These are phyloP conservation scores for Fraxinus angustifolia DNA, from an alignment of 305 asterid genomes.

Conservation along the genomic window DNA sequence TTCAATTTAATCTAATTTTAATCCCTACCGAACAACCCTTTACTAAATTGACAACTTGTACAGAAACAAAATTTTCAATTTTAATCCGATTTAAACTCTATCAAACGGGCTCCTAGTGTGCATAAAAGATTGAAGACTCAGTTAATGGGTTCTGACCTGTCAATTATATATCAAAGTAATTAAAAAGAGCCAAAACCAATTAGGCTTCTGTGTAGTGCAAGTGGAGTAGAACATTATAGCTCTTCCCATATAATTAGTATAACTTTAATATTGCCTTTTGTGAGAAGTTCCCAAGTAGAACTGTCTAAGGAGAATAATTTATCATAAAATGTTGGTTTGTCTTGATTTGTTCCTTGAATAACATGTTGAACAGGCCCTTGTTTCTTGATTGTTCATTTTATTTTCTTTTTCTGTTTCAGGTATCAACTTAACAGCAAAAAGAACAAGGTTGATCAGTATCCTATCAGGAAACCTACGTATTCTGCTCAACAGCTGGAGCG, in stretches of 20 bases:
- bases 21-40: no score
- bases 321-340: neutral
- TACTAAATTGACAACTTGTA: no score
- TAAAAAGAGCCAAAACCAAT: neutral
- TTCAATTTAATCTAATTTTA: no score
- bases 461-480: conserved; percentile 44
- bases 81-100: no score
- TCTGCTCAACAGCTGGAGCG: conserved; percentile 43
- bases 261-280: neutral
- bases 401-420: conserved; percentile 47
- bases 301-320: conserved; percentile 10
- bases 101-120: neutral
- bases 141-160: neutral
- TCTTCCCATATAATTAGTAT: neutral
- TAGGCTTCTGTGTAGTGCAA: neutral
- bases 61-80: no score
- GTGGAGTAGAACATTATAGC: neutral
- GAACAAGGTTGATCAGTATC: conserved; percentile 63
- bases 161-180: neutral
- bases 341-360: neutral
- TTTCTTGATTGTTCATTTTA: conserved; percentile 20
- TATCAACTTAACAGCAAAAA: conserved; percentile 64
- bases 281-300: neutral
- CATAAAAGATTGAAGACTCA: neutral
- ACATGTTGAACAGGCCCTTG: conserved; percentile 5